Base-by-base conservation (phyloP, 345 rosid species). In the Aegle marmelos region DNA sequence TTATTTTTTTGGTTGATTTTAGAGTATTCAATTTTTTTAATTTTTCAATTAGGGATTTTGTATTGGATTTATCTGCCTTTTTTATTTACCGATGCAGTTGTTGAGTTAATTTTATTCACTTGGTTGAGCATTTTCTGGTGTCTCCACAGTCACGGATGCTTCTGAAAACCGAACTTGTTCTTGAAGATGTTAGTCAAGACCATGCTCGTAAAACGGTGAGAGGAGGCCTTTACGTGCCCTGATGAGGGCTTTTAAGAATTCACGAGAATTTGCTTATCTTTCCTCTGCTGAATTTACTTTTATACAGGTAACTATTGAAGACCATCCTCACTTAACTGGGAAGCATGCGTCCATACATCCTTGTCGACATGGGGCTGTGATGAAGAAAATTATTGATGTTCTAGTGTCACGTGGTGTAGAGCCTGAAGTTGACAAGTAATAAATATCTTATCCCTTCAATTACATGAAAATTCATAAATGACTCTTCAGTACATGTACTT, bases 271-370 rank as follows among this genome's bases (percentile, higher is more conserved):
- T 48, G 16, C n/a, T 67, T 10, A 39, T 28, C 33, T 63, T 53
- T 72, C 1, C n/a, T 34, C 11, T 0, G 0, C n/a, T 22, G 27
- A 67, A 58, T 53, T 67, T 37, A 36, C n/a, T 72, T 50, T 14
- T 63, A 53, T 59, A 37, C 89, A 94, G 98, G 98, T 94, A 34
- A 94, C 98, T 19, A 97, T 97, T 79, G 99, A 94, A 86, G 99
- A 92, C 79, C 99, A 97, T 83, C 94, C 99, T 22, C 99, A 97
- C 79, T 87, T 97, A 82, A 92, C 98, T 57, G 98, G 99, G 80
- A 97, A 97, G 85, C 99, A 97, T 73, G 99, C 99, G 24, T 97
- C 99, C 68, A 94, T 97, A 36, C 99, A 97, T 87, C 99, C 99
- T 59, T 97, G 99, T 82, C 88, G 90, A 67, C 99, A 97, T 85